Conservation (phyloP, 345 rosid species). For the Syzygium aqueum region DNA sequence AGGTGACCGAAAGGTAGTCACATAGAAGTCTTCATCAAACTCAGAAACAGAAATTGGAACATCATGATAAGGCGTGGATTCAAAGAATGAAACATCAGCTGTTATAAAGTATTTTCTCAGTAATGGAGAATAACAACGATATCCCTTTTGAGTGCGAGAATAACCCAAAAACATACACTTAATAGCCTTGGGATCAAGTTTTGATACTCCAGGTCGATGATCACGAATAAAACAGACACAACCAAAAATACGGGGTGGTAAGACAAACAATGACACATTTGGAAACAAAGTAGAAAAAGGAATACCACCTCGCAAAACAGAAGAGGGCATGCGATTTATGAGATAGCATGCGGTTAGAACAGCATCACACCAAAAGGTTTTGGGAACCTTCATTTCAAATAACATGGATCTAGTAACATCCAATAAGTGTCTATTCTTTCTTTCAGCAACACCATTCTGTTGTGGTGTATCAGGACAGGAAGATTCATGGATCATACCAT, state of each 20-base stretch:
- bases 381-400: neutral
- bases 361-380: no score
- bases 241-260: no score
- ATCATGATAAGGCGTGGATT: neutral
- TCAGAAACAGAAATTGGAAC: neutral
- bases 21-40: no score
- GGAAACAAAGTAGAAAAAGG: neutral
- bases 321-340: neutral
- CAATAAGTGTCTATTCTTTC: neutral
- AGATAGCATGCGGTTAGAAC: no score
- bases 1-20: no score
- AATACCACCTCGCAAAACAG: neutral
- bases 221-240: neutral
- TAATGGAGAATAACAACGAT: neutral
- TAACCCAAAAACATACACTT: neutral
- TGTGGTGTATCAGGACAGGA: neutral
- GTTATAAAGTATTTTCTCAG: neutral
- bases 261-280: no score
- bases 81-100: neutral
- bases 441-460: neutral
- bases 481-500: neutral
- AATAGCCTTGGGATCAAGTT: neutral
- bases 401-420: neutral
- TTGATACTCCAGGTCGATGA: neutral
- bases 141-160: neutral